Conservation (phyloP, 2,329 filamentous ascomycete genomes). For the Penicillium sp. region DNA sequence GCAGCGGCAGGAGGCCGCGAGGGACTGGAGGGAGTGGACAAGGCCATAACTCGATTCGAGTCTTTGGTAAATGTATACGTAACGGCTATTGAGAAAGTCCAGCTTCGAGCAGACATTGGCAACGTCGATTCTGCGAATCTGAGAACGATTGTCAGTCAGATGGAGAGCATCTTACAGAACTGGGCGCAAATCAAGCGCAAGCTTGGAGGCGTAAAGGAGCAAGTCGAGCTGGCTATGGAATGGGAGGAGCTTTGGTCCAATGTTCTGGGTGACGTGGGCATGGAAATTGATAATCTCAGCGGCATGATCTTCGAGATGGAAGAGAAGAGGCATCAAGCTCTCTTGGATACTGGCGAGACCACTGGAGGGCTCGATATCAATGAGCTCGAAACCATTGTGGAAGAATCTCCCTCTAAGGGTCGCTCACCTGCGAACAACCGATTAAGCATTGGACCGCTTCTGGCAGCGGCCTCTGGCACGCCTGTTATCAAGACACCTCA, state of each 20-base stretch:
- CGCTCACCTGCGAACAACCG: constrained; percentile 60
- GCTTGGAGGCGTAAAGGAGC: constrained; percentile 76
- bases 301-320: constrained; percentile 96
- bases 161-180: constrained; percentile 81
- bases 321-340: constrained; percentile 79
- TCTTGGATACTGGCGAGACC: constrained; percentile 58
- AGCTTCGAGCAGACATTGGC: constrained; percentile 73
- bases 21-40: constrained; percentile 57
- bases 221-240: constrained; percentile 97
- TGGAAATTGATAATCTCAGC: constrained; percentile 78
- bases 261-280: constrained; percentile 88
- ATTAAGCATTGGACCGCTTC: constrained; percentile 64
- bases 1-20: constrained; percentile 75
- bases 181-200: constrained; percentile 81
- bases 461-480: constrained; percentile 52
- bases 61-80: constrained; percentile 90
- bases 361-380: constrained; percentile 69
- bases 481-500: constrained; percentile 54
- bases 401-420: constrained; percentile 69
- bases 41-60: constrained; percentile 79
- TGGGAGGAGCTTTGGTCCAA: constrained; percentile 97
- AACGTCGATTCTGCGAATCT: constrained; percentile 71
- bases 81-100: constrained; percentile 87
- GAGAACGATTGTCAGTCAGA: constrained; percentile 74
- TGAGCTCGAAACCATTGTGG: constrained; percentile 88